Percentiles rank a stretch among this genome's conserved stretches.
phyloP scores from a whole-genome alignment of 352 stramenopile species.

The Aphanomyces invadans region DNA sequence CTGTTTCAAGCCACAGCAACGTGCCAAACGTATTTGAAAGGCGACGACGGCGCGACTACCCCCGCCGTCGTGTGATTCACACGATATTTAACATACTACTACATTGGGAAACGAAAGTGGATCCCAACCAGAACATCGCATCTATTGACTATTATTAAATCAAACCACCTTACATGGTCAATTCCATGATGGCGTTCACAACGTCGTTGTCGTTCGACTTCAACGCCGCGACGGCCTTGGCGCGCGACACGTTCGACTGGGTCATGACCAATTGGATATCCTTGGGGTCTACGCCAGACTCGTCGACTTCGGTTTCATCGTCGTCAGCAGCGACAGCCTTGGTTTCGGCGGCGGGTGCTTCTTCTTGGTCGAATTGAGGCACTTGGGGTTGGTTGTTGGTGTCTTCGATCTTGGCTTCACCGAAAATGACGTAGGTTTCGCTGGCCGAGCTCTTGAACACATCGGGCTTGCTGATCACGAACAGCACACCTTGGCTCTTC shows the following conservation, averaged over 20 bases:
- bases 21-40: constrained; percentile 15
- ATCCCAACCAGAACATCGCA: neutral
- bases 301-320: constrained; percentile 90
- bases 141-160: constrained; percentile 5
- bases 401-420: constrained; percentile 98
- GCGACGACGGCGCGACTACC: neutral
- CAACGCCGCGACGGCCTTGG: constrained; percentile 94
- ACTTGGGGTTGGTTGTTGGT: constrained; percentile 86
- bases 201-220: constrained; percentile 98
- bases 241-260: constrained; percentile 86
- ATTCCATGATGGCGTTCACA: constrained; percentile 99
- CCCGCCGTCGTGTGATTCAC: neutral
- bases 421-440: constrained; percentile 98
- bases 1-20: constrained; percentile 9
- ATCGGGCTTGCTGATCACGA: constrained; percentile 97
- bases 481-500: constrained; percentile 95
- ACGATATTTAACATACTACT: too few relatives aligned
- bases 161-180: constrained; percentile 91
- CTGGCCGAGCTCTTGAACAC: constrained; percentile 95
- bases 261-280: constrained; percentile 99
- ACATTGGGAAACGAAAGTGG: constrained; percentile 1
- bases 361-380: constrained; percentile 85
- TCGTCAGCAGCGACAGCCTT: constrained; percentile 42
- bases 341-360: constrained; percentile 30
- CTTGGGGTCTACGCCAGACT: constrained; percentile 95